Evolutionary conservation across 2,329 filamentous ascomycete species (phyloP), one percentile per base, ranked within the genome.

Genomic region (Phyllosticta citribraziliensis): DNA sequence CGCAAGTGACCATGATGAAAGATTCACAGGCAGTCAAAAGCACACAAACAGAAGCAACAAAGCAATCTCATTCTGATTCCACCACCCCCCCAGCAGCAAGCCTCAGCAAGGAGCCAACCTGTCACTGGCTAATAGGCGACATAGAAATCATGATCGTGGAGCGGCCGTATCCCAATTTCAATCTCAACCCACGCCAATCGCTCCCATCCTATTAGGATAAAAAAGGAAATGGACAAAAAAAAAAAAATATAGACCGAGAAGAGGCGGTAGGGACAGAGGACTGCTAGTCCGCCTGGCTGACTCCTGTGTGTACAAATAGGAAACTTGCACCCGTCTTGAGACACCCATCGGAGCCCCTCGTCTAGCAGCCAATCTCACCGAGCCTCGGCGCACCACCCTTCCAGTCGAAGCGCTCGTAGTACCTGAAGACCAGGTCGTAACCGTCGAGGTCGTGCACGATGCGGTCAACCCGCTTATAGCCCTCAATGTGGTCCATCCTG

Each of bases 361-460:
- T 20, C 19, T 61, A 61, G 59, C 24, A 62, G 9, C 55, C 60
- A 62, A 71, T 68, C 74, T 87, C 84, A 47, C 84, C 84, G 70
- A 87, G 73, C 68, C 84, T 78, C 55, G 84, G 84, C 66, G 81
- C 81, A 65, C 84, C 84, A 59, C 84, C 84, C 73, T 82, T 82
- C 83, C 84, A 97, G 69, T 88, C 93, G 66, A 96, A 85, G 63
- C 90, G 85, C 79, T 97, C 92, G 72, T 96, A 99, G 80, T 95
- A 97, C 63, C 93, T 85, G 78, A 99, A 99, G 54, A 99, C 88
- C 47, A 99, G 81, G 73, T 97, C 92, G 71, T 99, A 99, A 58
- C 95, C 94, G 71, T 99, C 93, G 68, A 99, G 87, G 70, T 97
- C 92, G 74, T 99, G 94, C 57, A 99, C 91, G 66, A 99, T 97